Percentiles rank a stretch among this genome's conserved stretches.
phyloP scores from a whole-genome alignment of 2,329 filamentous ascomycete species.

The Fusarium euwallaceae region DNA sequence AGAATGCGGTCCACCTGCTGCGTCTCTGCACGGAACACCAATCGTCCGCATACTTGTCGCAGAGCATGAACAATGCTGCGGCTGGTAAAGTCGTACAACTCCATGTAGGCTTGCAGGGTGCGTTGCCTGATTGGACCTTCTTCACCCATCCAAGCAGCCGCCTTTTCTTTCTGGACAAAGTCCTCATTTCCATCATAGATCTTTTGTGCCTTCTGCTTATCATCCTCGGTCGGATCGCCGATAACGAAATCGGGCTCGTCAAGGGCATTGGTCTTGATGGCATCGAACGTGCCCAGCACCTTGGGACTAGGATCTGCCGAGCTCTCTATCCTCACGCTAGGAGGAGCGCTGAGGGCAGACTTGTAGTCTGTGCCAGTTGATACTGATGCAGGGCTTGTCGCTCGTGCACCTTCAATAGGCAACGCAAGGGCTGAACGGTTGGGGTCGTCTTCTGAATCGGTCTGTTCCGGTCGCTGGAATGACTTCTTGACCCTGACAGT shows the following conservation, averaged over 20 bases:
- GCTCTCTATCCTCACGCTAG: slow-evolving; percentile 61
- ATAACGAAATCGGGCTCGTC: slow-evolving; percentile 71
- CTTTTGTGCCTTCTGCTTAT: slow-evolving; percentile 81
- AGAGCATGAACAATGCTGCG: slow-evolving; percentile 84
- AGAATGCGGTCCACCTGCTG: slow-evolving; percentile 97
- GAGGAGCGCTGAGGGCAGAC: slow-evolving; percentile 57
- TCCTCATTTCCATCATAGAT: slow-evolving; percentile 90
- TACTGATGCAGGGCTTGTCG: slow-evolving; percentile 51
- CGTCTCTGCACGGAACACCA: slow-evolving; percentile 90
- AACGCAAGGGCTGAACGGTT: slow-evolving; percentile 55
- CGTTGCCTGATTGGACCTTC: slow-evolving; percentile 71
- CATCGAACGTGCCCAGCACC: slow-evolving; percentile 48
- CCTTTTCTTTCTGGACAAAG: slow-evolving; percentile 82
- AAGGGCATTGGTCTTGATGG: slow-evolving; percentile 58
- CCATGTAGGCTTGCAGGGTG: slow-evolving; percentile 84
- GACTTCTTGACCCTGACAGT: slow-evolving; percentile 48
- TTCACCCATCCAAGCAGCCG: slow-evolving; percentile 91
- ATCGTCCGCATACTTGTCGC: slow-evolving; percentile 82
- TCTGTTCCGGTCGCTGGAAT: slow-evolving; percentile 41
- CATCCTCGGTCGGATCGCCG: slow-evolving; percentile 74
- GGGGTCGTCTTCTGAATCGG: slow-evolving; percentile 52
- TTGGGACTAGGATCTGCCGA: slow-evolving; percentile 56
- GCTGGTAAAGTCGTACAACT: slow-evolving; percentile 87
- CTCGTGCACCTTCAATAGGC: slow-evolving; percentile 57
- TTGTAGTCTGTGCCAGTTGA: slow-evolving; percentile 57